Evolutionary conservation across 2,329 filamentous ascomycete species (phyloP).

Genomic region (Aspergillus sp.): DNA sequence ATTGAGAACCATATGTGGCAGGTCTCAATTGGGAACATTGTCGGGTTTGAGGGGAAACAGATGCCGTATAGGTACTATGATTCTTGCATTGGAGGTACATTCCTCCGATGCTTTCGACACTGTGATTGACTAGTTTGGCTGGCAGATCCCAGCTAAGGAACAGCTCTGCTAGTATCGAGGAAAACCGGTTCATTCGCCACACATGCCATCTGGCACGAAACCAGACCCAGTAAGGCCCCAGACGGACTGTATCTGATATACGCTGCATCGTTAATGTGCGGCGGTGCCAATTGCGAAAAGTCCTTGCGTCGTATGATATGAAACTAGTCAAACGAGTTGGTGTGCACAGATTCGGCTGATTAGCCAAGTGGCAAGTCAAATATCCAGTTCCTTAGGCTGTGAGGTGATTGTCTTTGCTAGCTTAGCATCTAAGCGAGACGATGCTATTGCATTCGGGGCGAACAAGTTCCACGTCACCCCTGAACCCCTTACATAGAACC

Average conservation of each 20-base stretch:
- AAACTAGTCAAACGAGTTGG: constrained; percentile 6
- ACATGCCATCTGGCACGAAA: constrained; percentile 9
- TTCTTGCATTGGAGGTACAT: constrained; percentile 11
- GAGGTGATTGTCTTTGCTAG: constrained; percentile 32
- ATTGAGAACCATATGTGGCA: constrained; percentile 7
- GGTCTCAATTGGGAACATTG: constrained; percentile 10
- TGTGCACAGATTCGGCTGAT: constrained; percentile 6
- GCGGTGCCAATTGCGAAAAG: constrained; percentile 5
- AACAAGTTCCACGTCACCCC: constrained; percentile 49
- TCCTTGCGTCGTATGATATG: constrained; percentile 6
- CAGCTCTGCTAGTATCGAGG: constrained; percentile 11
- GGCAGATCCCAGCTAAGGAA: constrained; percentile 7
- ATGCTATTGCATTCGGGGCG: constrained; percentile 44
- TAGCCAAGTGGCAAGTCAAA: constrained; percentile 37
- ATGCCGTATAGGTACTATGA: constrained; percentile 11
- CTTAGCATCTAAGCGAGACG: constrained; percentile 8
- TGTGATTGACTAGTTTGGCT: background rate
- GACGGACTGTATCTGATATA: background rate
- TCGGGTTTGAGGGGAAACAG: constrained; percentile 14
- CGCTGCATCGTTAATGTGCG: constrained; percentile 10
- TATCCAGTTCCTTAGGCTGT: constrained; percentile 57
- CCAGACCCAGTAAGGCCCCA: constrained; percentile 3
- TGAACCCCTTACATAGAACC: background rate
- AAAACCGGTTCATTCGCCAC: constrained; percentile 13
- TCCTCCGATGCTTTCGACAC: background rate